phyloP scores from a whole-genome alignment of 305 asterid species.

The Withania somnifera region DNA sequence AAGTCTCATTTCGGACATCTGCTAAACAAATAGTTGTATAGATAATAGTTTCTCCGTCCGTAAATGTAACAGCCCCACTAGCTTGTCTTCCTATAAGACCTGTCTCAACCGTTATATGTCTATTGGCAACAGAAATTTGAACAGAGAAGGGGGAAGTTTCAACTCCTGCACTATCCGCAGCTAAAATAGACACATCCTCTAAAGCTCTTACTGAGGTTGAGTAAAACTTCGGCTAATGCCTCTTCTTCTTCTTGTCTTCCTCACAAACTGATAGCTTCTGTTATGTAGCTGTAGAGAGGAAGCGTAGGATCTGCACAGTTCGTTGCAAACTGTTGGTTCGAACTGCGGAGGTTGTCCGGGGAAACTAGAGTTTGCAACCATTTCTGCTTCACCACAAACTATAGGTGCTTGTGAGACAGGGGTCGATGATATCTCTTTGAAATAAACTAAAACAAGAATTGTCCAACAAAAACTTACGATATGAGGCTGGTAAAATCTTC shows the following conservation, averaged over 20 bases:
- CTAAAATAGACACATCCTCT: neutral
- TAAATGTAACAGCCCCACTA: conserved; percentile 84
- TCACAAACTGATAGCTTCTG: neutral
- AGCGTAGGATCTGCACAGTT: neutral
- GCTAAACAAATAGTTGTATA: conserved; percentile 85
- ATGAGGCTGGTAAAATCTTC: neutral
- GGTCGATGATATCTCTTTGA: neutral
- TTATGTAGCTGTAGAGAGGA: neutral
- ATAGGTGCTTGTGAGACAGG: neutral
- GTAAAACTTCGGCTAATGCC: neutral
- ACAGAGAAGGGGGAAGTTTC: conserved; percentile 28
- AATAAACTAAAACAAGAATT: no score
- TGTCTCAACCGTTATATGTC: conserved; percentile 76
- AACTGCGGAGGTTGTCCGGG: conserved; percentile 11
- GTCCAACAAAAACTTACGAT: neutral
- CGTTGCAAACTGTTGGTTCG: neutral
- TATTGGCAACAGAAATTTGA: conserved; percentile 68
- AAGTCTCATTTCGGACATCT: conserved; percentile 90
- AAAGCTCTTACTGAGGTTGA: neutral
- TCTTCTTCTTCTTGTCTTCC: neutral
- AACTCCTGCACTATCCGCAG: neutral
- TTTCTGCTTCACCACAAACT: neutral
- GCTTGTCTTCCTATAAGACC: conserved; percentile 98
- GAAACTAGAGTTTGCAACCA: conserved; percentile 12
- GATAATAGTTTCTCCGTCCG: conserved; percentile 97